Evolutionary conservation across 768 basidiomycete species (phyloP), one percentile per base, ranked within the genome.

Genomic region (Rhizopogon vinicolor): DNA sequence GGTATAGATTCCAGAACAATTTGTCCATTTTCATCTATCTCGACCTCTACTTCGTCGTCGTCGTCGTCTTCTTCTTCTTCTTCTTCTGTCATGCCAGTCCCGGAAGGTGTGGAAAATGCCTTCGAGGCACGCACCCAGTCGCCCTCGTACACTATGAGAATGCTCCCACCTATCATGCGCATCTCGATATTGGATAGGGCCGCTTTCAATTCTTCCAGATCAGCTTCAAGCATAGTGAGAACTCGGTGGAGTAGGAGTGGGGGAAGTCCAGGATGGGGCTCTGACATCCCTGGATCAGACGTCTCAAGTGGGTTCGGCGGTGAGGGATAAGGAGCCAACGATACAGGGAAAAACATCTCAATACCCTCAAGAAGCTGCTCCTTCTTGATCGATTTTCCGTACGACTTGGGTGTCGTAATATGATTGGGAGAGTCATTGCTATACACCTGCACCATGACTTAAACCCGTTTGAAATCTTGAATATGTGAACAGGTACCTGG

Each of bases 111-210:
- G 58, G 74, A 61, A 44, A 84, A 53, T 1, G 77, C 71, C 7
- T 65, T 62, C 8, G 58, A 52, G 3, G 73, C 84, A 53, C 55
- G 72, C 9, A 61, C 68, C 58, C 71, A 71, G 61, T 87, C 81
- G 0, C 80, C 84, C 62, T 89, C 88, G 63, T 97, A 96, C 19
- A 95, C 69, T 41, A 98, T 75, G 52, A 99, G 73, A 44, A 97
- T 67, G 62, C 90, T 93, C 25, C 78, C 81, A 7, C 91, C 94
- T 8, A 92, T 81, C 76, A 98, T 90, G 25, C 91, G 82, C 60
- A 93, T 66, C 60, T 96, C 84, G 6, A 86, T 68, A 2, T 67
- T 60, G 1, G 77, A 63, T 44, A 92, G 68, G 1, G 78, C 75
- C 1, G 69, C 66, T 10, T 73, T 73, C 44, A 93, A 78, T 40